Evolutionary conservation across 208 protist species (phyloP).

Genomic region (Trypanosoma cruzi): DNA sequence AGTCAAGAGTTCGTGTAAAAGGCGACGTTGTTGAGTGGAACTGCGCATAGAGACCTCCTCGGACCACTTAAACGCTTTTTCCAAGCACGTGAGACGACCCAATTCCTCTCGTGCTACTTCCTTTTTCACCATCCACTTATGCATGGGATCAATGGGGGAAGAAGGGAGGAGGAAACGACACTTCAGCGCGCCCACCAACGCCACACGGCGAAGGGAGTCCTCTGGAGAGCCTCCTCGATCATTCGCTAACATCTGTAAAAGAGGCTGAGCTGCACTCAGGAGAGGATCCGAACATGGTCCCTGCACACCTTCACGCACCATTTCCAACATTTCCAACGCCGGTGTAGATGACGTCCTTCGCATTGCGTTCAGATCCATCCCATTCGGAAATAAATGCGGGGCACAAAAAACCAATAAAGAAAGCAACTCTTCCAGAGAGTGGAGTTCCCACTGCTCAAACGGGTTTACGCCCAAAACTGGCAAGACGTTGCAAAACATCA

Average conservation of each 20-base stretch:
- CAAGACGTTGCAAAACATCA: conserved; percentile 53
- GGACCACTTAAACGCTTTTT: conserved; percentile 65
- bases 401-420: conserved; percentile 39
- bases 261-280: conserved; percentile 28
- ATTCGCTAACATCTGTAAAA: conserved; percentile 17
- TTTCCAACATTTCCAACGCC: conserved; percentile 6
- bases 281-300: conserved; percentile 2
- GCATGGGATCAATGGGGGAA: conserved; percentile 85
- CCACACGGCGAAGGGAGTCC: conserved; percentile 43
- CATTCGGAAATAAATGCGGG: neutral
- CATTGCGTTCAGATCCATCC: neutral
- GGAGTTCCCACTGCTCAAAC: conserved; percentile 63
- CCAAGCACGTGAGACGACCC: conserved; percentile 44
- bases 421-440: conserved; percentile 54
- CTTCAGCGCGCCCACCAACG: conserved; percentile 66
- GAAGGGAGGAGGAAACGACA: conserved; percentile 81
- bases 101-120: conserved; percentile 46
- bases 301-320: conserved; percentile 15
- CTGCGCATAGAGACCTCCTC: conserved; percentile 56
- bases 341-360: neutral
- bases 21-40: conserved; percentile 35
- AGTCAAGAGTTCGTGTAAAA: conserved; percentile 39
- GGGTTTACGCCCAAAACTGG: conserved; percentile 43
- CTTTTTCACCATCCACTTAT: conserved; percentile 51
- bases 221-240: conserved; percentile 12